These are phyloP conservation scores for Bauhinia variegata DNA, from an alignment of 306 rosid genomes.

Conservation along the genomic window DNA sequence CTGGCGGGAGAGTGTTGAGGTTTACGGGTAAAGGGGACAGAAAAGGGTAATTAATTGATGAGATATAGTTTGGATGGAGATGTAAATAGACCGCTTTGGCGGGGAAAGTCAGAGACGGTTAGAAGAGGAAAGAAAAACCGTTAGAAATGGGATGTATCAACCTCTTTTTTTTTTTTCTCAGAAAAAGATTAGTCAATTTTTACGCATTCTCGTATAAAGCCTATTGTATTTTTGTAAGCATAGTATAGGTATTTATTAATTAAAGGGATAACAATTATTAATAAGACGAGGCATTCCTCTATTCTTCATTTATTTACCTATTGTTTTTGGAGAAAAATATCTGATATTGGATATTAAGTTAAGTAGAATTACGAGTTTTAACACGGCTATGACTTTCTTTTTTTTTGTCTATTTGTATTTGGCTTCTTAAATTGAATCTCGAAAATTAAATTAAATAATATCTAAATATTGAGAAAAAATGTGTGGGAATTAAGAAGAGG, in stretches of 20 bases:
- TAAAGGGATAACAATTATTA: constrained; percentile 44
- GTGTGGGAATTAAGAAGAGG: too few species aligned
- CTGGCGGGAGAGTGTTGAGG: constrained; percentile 37
- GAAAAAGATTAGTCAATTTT: constrained; percentile 43
- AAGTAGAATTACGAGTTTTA: too few species aligned
- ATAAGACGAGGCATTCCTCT: constrained; percentile 65
- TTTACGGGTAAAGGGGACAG: constrained; percentile 32
- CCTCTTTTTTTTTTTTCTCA: constrained; percentile 28
- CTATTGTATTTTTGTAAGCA: constrained; percentile 45
- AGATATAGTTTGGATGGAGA: constrained; percentile 44
- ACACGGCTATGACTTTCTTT: too few species aligned
- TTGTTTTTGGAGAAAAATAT: too few species aligned
- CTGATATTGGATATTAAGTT: too few species aligned
- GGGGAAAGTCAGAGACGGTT: constrained; percentile 52
- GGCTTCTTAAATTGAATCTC: too few species aligned
- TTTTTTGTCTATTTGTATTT: too few species aligned
- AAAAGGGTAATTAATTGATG: constrained; percentile 45
- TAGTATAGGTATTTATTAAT: constrained; percentile 56
- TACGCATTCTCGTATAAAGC: constrained; percentile 38
- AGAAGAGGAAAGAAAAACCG: constrained; percentile 53
- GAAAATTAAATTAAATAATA: too few species aligned
- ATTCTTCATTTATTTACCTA: too few species aligned
- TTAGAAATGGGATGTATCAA: constrained; percentile 43
- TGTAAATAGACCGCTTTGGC: constrained; percentile 71
- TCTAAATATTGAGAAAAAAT: too few species aligned